Conservation (phyloP, 768 basidiomycete genomes). For the Lactarius vividus region DNA sequence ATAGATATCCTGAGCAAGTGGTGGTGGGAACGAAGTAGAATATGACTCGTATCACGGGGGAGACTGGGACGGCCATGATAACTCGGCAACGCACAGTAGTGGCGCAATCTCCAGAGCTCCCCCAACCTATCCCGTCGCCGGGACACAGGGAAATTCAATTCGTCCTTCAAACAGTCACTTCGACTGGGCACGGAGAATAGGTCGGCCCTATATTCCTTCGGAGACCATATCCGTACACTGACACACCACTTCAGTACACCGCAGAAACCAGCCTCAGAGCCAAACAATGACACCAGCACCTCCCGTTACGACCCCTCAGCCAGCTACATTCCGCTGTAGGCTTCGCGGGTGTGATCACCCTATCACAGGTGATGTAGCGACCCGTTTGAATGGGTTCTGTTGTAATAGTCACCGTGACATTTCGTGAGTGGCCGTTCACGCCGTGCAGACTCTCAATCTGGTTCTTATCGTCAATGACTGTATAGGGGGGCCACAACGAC, state of each 20-base stretch:
- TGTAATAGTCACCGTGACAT: not conserved
- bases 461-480: not conserved
- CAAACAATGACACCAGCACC: not conserved
- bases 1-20: not conserved
- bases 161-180: too few species aligned
- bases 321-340: not conserved
- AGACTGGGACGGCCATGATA: not conserved
- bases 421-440: not conserved
- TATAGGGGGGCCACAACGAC: too few species aligned
- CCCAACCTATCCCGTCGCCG: not conserved
- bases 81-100: not conserved
- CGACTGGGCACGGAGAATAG: too few species aligned
- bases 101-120: not conserved
- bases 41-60: not conserved
- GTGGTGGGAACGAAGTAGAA: not conserved
- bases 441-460: not conserved
- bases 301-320: not conserved
- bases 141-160: too few species aligned
- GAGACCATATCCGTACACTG: not conserved
- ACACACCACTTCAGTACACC: not conserved
- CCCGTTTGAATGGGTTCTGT: conserved; percentile 10
- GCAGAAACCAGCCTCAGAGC: not conserved
- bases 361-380: not conserved
- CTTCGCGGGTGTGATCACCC: rapidly evolving
- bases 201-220: not conserved